phyloP scores from a whole-genome alignment of 768 basidiomycete species.

The Lenzites betulinus region DNA sequence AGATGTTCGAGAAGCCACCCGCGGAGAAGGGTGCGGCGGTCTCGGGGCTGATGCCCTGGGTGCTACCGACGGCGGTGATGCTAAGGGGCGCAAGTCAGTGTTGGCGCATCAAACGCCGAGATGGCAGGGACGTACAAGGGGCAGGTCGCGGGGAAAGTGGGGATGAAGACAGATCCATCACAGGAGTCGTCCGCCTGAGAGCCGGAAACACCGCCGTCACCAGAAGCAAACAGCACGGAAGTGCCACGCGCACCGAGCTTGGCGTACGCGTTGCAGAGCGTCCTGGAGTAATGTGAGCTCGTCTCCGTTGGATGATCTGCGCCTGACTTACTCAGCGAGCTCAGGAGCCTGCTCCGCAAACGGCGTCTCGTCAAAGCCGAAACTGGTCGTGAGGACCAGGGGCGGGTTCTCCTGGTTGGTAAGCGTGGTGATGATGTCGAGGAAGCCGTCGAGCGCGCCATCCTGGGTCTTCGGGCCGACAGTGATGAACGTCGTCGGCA shows the following conservation, averaged over 20 bases:
- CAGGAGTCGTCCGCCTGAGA: conserved; percentile 30
- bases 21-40: conserved; percentile 28
- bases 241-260: conserved; percentile 40
- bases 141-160: conserved; percentile 40
- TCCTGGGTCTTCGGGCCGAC: conserved; percentile 34
- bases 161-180: conserved; percentile 44
- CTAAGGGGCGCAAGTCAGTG: conserved; percentile 1
- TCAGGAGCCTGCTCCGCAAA: conserved; percentile 26
- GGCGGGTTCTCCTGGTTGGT: conserved; percentile 28
- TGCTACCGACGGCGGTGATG: conserved; percentile 32
- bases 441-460: conserved; percentile 36
- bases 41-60: conserved; percentile 31
- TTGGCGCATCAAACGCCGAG: neutral
- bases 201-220: conserved; percentile 41
- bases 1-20: conserved; percentile 36
- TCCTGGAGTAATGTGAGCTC: conserved; percentile 16
- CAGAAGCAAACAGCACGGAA: conserved; percentile 40
- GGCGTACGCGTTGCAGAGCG: conserved; percentile 37
- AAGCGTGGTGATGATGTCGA: conserved; percentile 36
- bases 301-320: neutral
- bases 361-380: conserved; percentile 35
- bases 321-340: conserved; percentile 28
- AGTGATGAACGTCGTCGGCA: conserved; percentile 37
- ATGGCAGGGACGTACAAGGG: conserved; percentile 31
- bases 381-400: conserved; percentile 38